Conservation (phyloP, 345 rosid species). For the Isatis tinctoria region DNA sequence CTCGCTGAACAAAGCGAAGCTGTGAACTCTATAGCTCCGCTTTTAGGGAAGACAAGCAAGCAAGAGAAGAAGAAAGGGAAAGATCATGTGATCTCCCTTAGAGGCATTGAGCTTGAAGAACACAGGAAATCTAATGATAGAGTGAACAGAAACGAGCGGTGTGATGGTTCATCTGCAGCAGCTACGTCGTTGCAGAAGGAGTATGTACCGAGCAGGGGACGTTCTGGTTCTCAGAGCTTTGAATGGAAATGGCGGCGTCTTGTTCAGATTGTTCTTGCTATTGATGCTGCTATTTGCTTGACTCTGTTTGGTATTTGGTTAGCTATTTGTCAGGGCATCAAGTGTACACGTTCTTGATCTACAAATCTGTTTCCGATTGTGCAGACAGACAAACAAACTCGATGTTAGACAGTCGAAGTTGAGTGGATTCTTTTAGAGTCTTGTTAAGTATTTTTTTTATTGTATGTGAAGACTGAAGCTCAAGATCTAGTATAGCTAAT, state of each 20-base stretch:
- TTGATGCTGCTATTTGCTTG: slow-evolving; percentile 72
- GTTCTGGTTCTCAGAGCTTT: slow-evolving; percentile 51
- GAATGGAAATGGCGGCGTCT: slow-evolving; percentile 70
- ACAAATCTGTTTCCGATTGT: not conserved
- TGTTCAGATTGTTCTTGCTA: slow-evolving; percentile 66
- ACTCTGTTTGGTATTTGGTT: slow-evolving; percentile 66
- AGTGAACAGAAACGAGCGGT: slow-evolving; percentile 42
- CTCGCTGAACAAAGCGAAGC: slow-evolving; percentile 46
- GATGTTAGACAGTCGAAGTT: slow-evolving; percentile 2
- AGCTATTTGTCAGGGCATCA: slow-evolving; percentile 51
- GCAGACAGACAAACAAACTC: not conserved
- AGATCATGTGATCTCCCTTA: slow-evolving; percentile 53
- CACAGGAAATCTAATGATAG: slow-evolving; percentile 53
- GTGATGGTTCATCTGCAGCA: slow-evolving; percentile 38
- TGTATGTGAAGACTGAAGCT: not conserved
- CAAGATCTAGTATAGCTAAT: not conserved
- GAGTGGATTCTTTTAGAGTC: slow-evolving; percentile 10
- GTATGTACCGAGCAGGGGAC: slow-evolving; percentile 52
- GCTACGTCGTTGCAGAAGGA: slow-evolving; percentile 57
- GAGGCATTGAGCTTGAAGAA: slow-evolving; percentile 67
- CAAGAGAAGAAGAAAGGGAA: slow-evolving; percentile 72
- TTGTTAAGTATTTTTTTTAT: not conserved
- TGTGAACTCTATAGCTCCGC: slow-evolving; percentile 58
- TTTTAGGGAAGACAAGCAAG: slow-evolving; percentile 52
- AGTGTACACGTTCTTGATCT: slow-evolving; percentile 39